phyloP scores from a whole-genome alignment of 768 basidiomycete genomes.

The Leccinum disarticulatum region DNA sequence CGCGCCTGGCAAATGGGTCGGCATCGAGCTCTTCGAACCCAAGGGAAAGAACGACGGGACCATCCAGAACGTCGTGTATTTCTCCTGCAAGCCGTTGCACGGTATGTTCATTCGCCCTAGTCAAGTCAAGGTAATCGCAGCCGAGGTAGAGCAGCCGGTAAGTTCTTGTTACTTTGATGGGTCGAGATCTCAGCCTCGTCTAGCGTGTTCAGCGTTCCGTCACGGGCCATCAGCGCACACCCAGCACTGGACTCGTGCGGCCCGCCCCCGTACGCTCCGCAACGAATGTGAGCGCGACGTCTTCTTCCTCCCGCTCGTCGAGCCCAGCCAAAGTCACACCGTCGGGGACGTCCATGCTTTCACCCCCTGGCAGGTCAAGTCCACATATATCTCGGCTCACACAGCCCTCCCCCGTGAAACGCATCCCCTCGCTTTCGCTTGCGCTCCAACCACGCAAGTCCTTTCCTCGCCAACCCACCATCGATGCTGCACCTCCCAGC shows the following conservation, averaged over 20 bases:
- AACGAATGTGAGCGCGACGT: conserved; percentile 27
- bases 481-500: conserved; percentile 32
- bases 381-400: conserved; percentile 31
- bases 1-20: conserved; percentile 90
- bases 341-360: conserved; percentile 25
- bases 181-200: conserved; percentile 5
- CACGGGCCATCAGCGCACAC: conserved; percentile 59
- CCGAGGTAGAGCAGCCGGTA: conserved; percentile 30
- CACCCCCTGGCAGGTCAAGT: conserved; percentile 30
- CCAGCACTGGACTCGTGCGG: conserved; percentile 48
- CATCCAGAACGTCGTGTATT: conserved; percentile 78
- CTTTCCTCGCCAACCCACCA: conserved; percentile 44
- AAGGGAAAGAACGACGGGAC: conserved; percentile 97
- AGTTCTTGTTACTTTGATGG: conserved; percentile 5
- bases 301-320: conserved; percentile 58
- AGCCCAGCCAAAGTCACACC: conserved; percentile 56
- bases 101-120: conserved; percentile 91
- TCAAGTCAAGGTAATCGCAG: conserved; percentile 68
- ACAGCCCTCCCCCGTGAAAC: conserved; percentile 55
- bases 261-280: conserved; percentile 42
- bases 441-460: conserved; percentile 51
- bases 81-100: conserved; percentile 68
- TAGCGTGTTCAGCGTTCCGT: conserved; percentile 34
- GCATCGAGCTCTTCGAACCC: conserved; percentile 79
- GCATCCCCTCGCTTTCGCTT: conserved; percentile 43